A percentile compares a stretch with the other conserved stretches of the same genome.
These are phyloP conservation scores for Ceratocystiopsis minuta DNA, from an alignment of 2,329 filamentous ascomycete genomes.

Conservation along the genomic window DNA sequence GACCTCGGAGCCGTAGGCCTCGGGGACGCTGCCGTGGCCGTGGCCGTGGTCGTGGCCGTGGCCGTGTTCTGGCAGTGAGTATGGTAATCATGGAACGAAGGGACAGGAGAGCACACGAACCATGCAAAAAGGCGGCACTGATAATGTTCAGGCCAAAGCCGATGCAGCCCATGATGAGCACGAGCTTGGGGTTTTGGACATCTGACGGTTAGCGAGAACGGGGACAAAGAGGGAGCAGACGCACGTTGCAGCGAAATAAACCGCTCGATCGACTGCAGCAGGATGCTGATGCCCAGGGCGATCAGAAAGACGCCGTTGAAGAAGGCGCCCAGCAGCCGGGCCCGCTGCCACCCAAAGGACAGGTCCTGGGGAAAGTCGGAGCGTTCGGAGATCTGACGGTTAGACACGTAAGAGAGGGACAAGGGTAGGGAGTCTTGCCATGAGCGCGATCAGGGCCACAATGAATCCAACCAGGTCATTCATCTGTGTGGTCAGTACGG, in stretches of 20 bases:
- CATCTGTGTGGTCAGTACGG: constrained; percentile 57
- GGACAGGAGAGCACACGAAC: constrained; percentile 16
- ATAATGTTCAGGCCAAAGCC: constrained; percentile 51
- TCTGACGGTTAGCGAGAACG: constrained; percentile 13
- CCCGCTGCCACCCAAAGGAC: constrained; percentile 62
- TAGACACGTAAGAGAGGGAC: not conserved
- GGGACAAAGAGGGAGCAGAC: constrained; percentile 8
- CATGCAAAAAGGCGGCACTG: constrained; percentile 46
- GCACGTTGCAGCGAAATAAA: constrained; percentile 40
- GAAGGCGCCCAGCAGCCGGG: constrained; percentile 56
- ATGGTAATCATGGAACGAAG: not conserved
- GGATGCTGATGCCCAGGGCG: constrained; percentile 53
- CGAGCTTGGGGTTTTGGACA: constrained; percentile 44
- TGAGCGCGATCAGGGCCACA: constrained; percentile 45
- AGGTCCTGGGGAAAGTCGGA: constrained; percentile 37
- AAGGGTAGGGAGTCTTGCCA: constrained; percentile 23
- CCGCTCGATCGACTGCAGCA: constrained; percentile 54
- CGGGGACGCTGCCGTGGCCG: constrained; percentile 9
- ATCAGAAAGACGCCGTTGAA: constrained; percentile 65
- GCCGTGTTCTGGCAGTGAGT: constrained; percentile 3
- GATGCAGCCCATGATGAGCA: constrained; percentile 51
- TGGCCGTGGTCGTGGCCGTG: constrained; percentile 14
- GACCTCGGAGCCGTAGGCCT: not conserved
- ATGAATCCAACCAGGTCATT: constrained; percentile 55
- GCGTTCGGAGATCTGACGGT: constrained; percentile 34